Base-by-base conservation (phyloP, 2,329 filamentous ascomycete species). In the Rhynchosporium graminicola region DNA sequence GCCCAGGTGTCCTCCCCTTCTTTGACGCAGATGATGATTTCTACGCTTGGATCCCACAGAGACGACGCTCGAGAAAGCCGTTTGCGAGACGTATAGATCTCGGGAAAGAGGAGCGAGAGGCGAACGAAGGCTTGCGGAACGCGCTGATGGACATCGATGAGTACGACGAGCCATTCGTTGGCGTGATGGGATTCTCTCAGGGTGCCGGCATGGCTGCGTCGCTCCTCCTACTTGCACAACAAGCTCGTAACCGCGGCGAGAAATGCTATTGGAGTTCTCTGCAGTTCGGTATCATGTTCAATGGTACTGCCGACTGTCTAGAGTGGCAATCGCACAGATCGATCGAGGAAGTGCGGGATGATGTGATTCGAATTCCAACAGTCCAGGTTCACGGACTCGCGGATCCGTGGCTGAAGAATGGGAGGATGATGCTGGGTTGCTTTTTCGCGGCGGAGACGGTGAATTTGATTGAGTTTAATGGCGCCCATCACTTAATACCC, bases 1-100 rank as follows among this genome's bases (percentile, higher is more conserved):
- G 66, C 1, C 61, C 61, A 15, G 66, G 63, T 8, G 61, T 68
- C 3, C 40, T 68, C n/a, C 66, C 66, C 3, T 45, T 64, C 26
- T 68, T 68, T 38, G 64, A 64, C 15, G 60, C 61, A n/a, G 64
- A 60, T 26, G 66, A 60, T 5, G 64, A 64, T 13, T 68, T 62
- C 28, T 60, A 55, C 58, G 43, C 60, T 12, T 68, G 66, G 66
- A 56, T 62, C n/a, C 43, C 31, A 7, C 26, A 33, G 20, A 31
- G 40, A 15, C 29, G 42, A 4, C 40, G 42, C 8, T 36, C 40
- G 20, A 20, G 55, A 8, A 52, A 52, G 26, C 50, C 50, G n/a
- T 15, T 38, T 40, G 29, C 50, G 4, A 36, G 50, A 38, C 50
- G 50, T n/a, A 52, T 52, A 52, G 50, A 52, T 12, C 50, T 52